Percentiles rank a stretch among this genome's conserved stretches.
These are phyloP conservation scores for Brachypodium distachyon DNA, from an alignment of 202 grass and related monocot species.

Conservation along the genomic window DNA sequence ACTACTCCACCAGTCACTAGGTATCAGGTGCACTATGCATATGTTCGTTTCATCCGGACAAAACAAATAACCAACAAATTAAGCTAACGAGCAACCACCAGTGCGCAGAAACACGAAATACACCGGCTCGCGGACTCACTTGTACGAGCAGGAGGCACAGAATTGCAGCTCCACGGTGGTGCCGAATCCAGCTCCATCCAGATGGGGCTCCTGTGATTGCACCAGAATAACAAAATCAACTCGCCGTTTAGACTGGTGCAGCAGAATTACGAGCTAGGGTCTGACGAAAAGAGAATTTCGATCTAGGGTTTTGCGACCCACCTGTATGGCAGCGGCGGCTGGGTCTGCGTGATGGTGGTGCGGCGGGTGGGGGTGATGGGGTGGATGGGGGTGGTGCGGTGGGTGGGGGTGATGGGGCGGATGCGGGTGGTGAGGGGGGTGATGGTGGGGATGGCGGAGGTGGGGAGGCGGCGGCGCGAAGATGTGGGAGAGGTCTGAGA, in stretches of 20 bases:
- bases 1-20: not conserved
- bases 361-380: not conserved
- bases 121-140: constrained; percentile 22
- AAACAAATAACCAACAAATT: not conserved
- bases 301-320: constrained; percentile 18
- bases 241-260: constrained; percentile 3
- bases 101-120: not conserved
- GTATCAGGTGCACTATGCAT: not conserved
- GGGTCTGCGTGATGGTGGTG: constrained; percentile 19
- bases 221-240: constrained; percentile 7
- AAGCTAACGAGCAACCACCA: not conserved
- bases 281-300: not conserved
- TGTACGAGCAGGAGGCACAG: constrained; percentile 89
- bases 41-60: not conserved
- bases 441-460: constrained; percentile 18
- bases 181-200: constrained; percentile 56
- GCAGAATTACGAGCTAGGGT: not conserved
- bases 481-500: constrained; percentile 78
- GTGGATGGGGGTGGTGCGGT: constrained; percentile 35
- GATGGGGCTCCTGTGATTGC: constrained; percentile 24
- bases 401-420: constrained; percentile 5
- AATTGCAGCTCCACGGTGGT: constrained; percentile 76
- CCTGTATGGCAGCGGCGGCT: constrained; percentile 14
- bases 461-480: constrained; percentile 64
- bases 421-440: constrained; percentile 38